Base-by-base conservation (phyloP, 306 rosid genomes). In the Inga oerstediana region DNA sequence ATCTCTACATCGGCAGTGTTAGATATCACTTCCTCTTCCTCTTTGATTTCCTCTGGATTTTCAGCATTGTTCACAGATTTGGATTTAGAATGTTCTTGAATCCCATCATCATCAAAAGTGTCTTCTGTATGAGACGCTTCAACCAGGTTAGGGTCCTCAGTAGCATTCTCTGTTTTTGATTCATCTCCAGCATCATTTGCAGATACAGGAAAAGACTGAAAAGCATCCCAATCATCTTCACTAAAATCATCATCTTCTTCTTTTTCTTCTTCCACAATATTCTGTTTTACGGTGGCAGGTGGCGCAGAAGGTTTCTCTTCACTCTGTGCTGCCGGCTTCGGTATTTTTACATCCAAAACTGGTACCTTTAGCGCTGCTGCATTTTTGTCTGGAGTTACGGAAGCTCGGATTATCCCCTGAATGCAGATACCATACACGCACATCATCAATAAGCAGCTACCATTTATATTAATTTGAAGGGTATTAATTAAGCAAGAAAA, bases 141-240 rank as follows among this genome's bases (percentile, higher is more conserved):
- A 77, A 80, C 80, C 58, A 12, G 49, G 70, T 64, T 73, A 49
- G 84, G 82, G 54, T 82, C 87, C 80, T 86, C 74, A 34, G 72
- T 64, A 68, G 69, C 69, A 72, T 80, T 7, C 82, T 83, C 91
- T 74, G 77, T 64, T 76, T 84, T 71, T 51, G 90, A 75, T 64
- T 90, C 89, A 59, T 82, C 83, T 76, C 69, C 91, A 74, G 85
- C 89, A 79, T 85, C 91, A 80, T 61, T 84, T 87, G 83, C 77
- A 51, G 98, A 81, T 61, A 91, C 91, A 61, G 99, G 90, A 78
- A 95, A 91, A 74, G 98, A 95, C 87, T 93, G 99, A 84, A 93
- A 95, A 56, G 92, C 87, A 88, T 95, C 99, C 99, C 99, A 95
- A 77, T 92, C 98, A 80, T 95, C 97, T 48, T 93, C 97, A 80